Base-by-base conservation (phyloP, 352 stramenopile species). In the Phytophthora macrochlamydospora region DNA sequence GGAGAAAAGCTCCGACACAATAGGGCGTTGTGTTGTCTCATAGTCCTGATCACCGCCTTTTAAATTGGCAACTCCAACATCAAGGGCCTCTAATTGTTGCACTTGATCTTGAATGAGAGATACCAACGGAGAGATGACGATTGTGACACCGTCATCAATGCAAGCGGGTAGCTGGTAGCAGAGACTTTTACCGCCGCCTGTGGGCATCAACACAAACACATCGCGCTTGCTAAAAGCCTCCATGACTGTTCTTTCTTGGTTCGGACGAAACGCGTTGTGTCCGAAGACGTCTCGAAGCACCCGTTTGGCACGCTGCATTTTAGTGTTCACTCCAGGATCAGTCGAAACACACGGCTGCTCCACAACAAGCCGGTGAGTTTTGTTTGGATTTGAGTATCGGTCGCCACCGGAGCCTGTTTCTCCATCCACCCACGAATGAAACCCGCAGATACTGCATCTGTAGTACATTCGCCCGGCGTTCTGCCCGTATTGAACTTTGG, bases 101-200 rank as follows among this genome's bases (percentile, higher is more conserved):
- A 99, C 97, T 89, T 99, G 98, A 83, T 99, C 98, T 84, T 99
- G 96, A 61, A 99, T 99, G 8, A 99, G 81, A 18, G 97, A 99
- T 2, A 99, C 83, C 2, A 99, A 90, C 7, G 98, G 98, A 35
- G 96, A 99, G 56, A 99, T 97, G 9, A 99, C 96, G 9, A 99
- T 91, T 0, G 96, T 95, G 6, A 99, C 71, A 14, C 98, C 98
- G 13, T 96, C 81, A 78, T 94, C 76, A 56, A 94, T 68, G 53
- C 88, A 96, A 24, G 88, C 93, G 43, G 93, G 93, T 11, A 98
- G 77, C 62, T 99, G 98, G 71, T 99, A 99, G 69, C 97, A 99
- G 2, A 99, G 75, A 53, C 87, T 98, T 74, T 99, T 99, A 14
- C 98, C 98, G 48, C 98, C 98, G 40, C 98, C 98, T 12, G 98